phyloP scores from a whole-genome alignment of 2,329 filamentous ascomycete genomes.

The Neofusicoccum umdonicola region DNA sequence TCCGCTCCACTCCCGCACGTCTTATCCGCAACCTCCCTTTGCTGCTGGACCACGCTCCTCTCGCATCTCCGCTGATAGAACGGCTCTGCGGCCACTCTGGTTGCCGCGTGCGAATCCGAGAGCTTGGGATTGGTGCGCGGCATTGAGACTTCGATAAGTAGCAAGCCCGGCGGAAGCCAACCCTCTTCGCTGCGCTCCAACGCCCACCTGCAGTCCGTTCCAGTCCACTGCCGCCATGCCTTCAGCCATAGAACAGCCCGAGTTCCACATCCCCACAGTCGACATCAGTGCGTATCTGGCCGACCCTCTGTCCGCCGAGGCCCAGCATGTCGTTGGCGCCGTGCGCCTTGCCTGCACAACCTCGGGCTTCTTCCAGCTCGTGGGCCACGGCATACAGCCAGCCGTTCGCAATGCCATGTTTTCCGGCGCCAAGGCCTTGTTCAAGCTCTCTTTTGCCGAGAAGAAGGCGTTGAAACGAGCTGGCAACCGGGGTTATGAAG shows the following conservation, averaged over 20 bases:
- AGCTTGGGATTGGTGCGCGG: background rate
- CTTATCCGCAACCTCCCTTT: background rate
- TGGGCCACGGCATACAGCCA: background rate
- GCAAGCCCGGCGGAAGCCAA: background rate
- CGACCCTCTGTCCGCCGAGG: background rate
- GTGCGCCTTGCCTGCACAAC: conserved; percentile 4
- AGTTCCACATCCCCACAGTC: conserved; percentile 5
- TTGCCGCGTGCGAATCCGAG: background rate
- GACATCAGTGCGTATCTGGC: conserved; percentile 4
- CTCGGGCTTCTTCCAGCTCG: conserved; percentile 13
- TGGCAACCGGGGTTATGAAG: conserved; percentile 19
- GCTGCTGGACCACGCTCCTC: background rate
- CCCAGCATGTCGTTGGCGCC: background rate
- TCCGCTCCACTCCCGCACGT: background rate
- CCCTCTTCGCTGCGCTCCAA: background rate
- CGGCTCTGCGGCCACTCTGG: no score
- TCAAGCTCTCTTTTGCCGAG: background rate
- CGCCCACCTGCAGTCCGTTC: no score
- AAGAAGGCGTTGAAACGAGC: conserved; percentile 11
- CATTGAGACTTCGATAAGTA: background rate
- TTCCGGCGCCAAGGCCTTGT: conserved; percentile 4
- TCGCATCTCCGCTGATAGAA: no score
- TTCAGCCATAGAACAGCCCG: background rate
- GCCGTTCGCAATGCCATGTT: conserved; percentile 1
- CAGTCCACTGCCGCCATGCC: background rate